Evolutionary conservation across 75 land plant species (phyloP).

Genomic region (Ceratopteris richardii): DNA sequence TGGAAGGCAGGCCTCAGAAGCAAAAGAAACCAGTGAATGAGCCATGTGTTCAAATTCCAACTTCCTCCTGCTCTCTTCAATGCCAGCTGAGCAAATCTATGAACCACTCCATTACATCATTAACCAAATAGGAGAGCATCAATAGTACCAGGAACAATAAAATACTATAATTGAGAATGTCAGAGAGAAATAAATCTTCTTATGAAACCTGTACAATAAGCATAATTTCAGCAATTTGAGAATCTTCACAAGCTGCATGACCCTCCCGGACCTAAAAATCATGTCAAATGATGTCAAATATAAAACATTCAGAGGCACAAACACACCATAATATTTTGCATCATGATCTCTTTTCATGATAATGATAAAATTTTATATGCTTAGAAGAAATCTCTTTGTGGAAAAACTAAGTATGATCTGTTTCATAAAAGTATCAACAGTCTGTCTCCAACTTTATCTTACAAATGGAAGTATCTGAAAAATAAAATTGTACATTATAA

Average conservation of each 20-base stretch:
- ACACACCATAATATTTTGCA: too few species aligned
- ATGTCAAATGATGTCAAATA: too few species aligned
- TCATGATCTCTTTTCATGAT: too few species aligned
- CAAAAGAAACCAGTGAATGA: conserved; percentile 38
- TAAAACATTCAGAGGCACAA: too few species aligned
- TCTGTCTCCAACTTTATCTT: too few species aligned
- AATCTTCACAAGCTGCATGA: conserved; percentile 26
- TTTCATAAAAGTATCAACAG: too few species aligned
- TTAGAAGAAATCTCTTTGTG: too few species aligned
- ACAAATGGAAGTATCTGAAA: too few species aligned
- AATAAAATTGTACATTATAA: too few species aligned
- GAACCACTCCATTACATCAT: conserved; percentile 1
- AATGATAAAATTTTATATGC: too few species aligned
- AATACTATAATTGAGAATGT: not conserved
- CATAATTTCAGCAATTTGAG: conserved; percentile 55
- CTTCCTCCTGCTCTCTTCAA: conserved; percentile 35
- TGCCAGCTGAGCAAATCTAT: conserved; percentile 63
- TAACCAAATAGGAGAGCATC: not conserved
- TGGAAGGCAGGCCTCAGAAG: conserved; percentile 54
- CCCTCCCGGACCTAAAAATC: conserved; percentile 89
- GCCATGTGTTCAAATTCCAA: conserved; percentile 55
- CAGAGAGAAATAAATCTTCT: too few species aligned
- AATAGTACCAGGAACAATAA: not conserved
- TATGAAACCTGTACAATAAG: conserved; percentile 79
- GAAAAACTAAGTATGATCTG: too few species aligned